A percentile compares a stretch with the other conserved stretches of the same genome.
phyloP scores from a whole-genome alignment of 352 stramenopile genomes.

The Phytophthora tentaculata region DNA sequence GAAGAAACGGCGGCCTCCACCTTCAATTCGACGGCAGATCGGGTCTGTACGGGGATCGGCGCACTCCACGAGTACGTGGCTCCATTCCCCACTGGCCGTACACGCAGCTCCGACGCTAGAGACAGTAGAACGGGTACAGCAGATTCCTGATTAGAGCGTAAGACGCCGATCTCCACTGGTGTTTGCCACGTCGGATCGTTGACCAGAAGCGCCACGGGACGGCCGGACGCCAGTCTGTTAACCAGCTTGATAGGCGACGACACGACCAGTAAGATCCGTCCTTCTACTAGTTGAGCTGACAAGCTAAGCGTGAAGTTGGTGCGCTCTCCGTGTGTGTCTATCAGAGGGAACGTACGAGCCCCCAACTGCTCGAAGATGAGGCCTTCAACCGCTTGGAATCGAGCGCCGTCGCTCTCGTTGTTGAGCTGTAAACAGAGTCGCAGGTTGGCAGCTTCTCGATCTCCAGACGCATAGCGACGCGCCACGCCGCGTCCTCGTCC shows the following conservation, averaged over 20 bases:
- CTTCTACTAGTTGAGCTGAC: slow-evolving; percentile 74
- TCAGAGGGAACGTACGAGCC: slow-evolving; percentile 64
- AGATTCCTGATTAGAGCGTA: slow-evolving; percentile 64
- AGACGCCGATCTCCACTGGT: slow-evolving; percentile 73
- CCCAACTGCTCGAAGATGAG: slow-evolving; percentile 85
- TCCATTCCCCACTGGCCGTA: slow-evolving; percentile 53
- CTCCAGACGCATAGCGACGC: slow-evolving; percentile 68
- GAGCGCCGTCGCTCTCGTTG: slow-evolving; percentile 3
- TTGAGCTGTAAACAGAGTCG: slow-evolving; percentile 69
- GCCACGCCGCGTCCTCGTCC: slow-evolving; percentile 71
- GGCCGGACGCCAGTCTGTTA: slow-evolving; percentile 63
- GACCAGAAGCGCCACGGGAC: slow-evolving; percentile 74
- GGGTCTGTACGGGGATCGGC: slow-evolving; percentile 79
- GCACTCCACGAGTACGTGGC: slow-evolving; percentile 69
- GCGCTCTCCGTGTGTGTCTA: slow-evolving; percentile 54
- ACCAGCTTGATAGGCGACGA: slow-evolving; percentile 84
- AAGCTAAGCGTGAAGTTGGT: slow-evolving; percentile 71
- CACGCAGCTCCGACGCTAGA: slow-evolving; percentile 69
- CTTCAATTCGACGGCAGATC: slow-evolving; percentile 59
- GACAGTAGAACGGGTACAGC: slow-evolving; percentile 76
- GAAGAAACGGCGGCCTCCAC: slow-evolving; percentile 60
- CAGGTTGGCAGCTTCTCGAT: slow-evolving; percentile 60
- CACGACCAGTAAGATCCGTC: slow-evolving; percentile 77
- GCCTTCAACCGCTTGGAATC: slow-evolving; percentile 77
- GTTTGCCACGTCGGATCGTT: slow-evolving; percentile 81